phyloP scores from a whole-genome alignment of 345 rosid species.

The Camelina laxa region DNA sequence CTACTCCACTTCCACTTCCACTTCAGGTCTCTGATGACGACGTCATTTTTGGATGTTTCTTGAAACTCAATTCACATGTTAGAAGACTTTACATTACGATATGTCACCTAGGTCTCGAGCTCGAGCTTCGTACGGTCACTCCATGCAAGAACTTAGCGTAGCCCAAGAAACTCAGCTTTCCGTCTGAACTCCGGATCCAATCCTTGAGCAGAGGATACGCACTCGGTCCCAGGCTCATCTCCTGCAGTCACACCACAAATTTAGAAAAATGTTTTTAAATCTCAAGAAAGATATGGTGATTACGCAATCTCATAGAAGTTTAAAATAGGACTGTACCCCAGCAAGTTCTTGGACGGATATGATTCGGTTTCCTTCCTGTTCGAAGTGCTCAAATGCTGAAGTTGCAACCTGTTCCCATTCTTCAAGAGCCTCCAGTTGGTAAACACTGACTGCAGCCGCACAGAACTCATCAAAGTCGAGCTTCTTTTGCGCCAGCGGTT shows the following conservation, averaged over 20 bases:
- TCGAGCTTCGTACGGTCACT: conserved; percentile 62
- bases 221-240: conserved; percentile 61
- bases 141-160: conserved; percentile 83
- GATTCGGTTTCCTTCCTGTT: conserved; percentile 78
- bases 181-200: conserved; percentile 66
- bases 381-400: conserved; percentile 80
- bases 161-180: conserved; percentile 70
- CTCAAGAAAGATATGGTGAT: conserved; percentile 16
- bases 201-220: conserved; percentile 57
- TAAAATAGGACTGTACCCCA: conserved; percentile 50
- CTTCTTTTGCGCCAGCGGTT: conserved; percentile 64
- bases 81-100: conserved; percentile 15
- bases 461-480: conserved; percentile 91
- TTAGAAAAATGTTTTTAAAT: neutral
- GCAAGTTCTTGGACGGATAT: conserved; percentile 82
- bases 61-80: conserved; percentile 31
- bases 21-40: neutral
- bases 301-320: neutral
- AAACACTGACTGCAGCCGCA: conserved; percentile 80
- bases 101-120: conserved; percentile 57
- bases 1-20: conserved; percentile 23
- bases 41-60: conserved; percentile 6
- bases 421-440: conserved; percentile 88
- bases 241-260: conserved; percentile 47
- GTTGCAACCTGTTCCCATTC: conserved; percentile 83